Base-by-base conservation (phyloP, 495 filamentous ascomycete genomes). In the Hypoxylon intermedium region DNA sequence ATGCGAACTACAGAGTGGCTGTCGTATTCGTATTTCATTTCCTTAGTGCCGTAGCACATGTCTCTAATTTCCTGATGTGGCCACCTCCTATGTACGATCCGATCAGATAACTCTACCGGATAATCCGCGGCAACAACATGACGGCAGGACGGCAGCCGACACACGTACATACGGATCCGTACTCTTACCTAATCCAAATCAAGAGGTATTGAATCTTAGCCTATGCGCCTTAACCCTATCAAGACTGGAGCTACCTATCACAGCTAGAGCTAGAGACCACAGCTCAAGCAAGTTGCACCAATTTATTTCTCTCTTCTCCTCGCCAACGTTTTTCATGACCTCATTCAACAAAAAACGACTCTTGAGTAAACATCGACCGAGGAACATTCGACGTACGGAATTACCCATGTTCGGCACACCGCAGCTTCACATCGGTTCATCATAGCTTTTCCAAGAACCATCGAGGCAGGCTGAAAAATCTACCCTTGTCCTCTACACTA, bases 21-120 rank as follows among this genome's bases (percentile, higher is more conserved):
- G 34, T 65, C 61, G 61, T 65, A 65, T 65, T 65, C 61, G 61
- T 59, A 65, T 65, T 58, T 30, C 41, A 41, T 44, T 49, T 57
- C 42, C 53, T 61, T 33, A 33, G 30, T 33, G 4, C 30, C 12
- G 34, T 5, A 37, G 34, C 11, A 37, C n/a, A 1, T 15, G n/a
- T 6, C 11, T 13, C n/a, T 13, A 13, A 37, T 37, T 37, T 37
- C 34, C 34, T 15, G 5, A 37, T 37, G 34, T 6, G 34, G 34
- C n/a, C 15, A 37, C 11, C 3, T 37, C 3, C 5, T 15, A 13
- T 12, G n/a, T 15, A 13, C 34, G n/a, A 37, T 16, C 28, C 13
- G 38, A 57, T 57, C 59, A 46, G 46, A 63, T 61, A 63, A 52
- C 52, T 51, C 53, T 57, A 63, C 50, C 53, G 53, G 52, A 43